Percentiles rank a stretch among this genome's conserved stretches.
Evolutionary conservation across 2,329 filamentous ascomycete genomes (phyloP).

Genomic region (Xylariomycetidae sp.): DNA sequence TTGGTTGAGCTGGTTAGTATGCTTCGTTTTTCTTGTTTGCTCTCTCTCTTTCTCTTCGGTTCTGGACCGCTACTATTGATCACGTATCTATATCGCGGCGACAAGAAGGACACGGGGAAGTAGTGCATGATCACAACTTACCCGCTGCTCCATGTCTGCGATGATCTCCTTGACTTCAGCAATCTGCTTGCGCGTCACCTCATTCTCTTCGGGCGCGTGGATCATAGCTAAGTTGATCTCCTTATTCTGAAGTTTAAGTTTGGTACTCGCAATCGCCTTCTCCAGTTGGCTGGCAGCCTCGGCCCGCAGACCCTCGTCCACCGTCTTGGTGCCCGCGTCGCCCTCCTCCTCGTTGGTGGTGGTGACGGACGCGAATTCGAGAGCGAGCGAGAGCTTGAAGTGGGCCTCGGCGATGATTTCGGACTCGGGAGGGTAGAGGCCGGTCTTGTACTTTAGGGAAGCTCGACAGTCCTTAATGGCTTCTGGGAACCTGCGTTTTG

Average conservation of each 20-base stretch:
- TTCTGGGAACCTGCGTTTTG: conserved; percentile 59
- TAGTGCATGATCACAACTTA: conserved; percentile 44
- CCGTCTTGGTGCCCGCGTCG: conserved; percentile 39
- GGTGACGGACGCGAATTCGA: conserved; percentile 87
- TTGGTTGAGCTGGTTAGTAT: conserved; percentile 10
- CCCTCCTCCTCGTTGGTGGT: conserved; percentile 48
- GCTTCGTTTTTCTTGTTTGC: too few relatives aligned
- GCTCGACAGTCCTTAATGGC: conserved; percentile 81
- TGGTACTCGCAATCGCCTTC: conserved; percentile 67
- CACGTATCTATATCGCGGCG: conserved; percentile 9
- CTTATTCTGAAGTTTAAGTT: conserved; percentile 65
- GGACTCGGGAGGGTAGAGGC: conserved; percentile 74
- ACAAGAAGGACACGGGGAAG: conserved; percentile 20
- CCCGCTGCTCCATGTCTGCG: conserved; percentile 71
- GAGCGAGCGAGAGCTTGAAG: conserved; percentile 90
- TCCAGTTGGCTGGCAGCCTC: conserved; percentile 70
- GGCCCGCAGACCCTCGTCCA: conserved; percentile 66
- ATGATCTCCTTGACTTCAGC: conserved; percentile 73
- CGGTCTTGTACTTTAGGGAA: conserved; percentile 72
- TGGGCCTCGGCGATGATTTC: conserved; percentile 90
- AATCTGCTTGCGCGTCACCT: conserved; percentile 58
- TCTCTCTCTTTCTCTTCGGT: too few relatives aligned
- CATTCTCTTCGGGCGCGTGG: conserved; percentile 63
- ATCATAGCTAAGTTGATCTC: conserved; percentile 61
- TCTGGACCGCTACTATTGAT: too few relatives aligned